Base-by-base conservation (phyloP, 1,284 basidiomycete genomes). In the Trametes hirsuta region DNA sequence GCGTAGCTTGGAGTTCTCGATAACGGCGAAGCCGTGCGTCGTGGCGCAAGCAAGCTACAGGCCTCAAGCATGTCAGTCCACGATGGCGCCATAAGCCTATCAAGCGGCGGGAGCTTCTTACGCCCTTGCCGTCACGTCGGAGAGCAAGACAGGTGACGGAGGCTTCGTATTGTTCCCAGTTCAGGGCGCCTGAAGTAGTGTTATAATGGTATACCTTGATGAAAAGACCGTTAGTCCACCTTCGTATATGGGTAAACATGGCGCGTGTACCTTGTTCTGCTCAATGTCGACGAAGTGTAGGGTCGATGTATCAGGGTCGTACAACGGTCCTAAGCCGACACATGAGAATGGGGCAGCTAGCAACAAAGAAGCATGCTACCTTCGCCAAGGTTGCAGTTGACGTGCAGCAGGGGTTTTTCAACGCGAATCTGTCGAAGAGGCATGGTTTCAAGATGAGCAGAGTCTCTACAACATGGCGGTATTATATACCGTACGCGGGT, bases 261-360 rank as follows among this genome's bases (percentile, higher is more conserved):
- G 37, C 24, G n/a, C 47, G 30, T 30, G n/a, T 25, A 82, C 87
- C 77, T 83, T 84, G 61, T 80, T 78, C 67, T 83, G 79, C 42
- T 76, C 71, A 48, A 89, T 90, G 67, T 90, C 87, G 24, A 90
- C 83, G 69, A 90, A 90, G 70, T 89, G 87, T 39, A 90, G 68
- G 21, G 74, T 79, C 11, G 76, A 77, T 1, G 82, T 84, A 47
- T 66, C 67, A 21, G 79, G 70, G 65, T 89, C 86, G 68, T 85
- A 89, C 3, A 90, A 59, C 4, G 88, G 87, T 36, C 82, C 86
- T 89, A 62, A n/a, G 25, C 18, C n/a, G 12, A n/a, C 30, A 35
- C 14, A 10, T 4, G 15, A 30, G 24, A 34, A 47, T 18, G 18
- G 18, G 53, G 9, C 37, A n/a, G 14, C 34, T 52, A 47, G 25